Evolutionary conservation across 2,329 filamentous ascomycete genomes (phyloP).

Genomic region (Trichoderma endophyticum): DNA sequence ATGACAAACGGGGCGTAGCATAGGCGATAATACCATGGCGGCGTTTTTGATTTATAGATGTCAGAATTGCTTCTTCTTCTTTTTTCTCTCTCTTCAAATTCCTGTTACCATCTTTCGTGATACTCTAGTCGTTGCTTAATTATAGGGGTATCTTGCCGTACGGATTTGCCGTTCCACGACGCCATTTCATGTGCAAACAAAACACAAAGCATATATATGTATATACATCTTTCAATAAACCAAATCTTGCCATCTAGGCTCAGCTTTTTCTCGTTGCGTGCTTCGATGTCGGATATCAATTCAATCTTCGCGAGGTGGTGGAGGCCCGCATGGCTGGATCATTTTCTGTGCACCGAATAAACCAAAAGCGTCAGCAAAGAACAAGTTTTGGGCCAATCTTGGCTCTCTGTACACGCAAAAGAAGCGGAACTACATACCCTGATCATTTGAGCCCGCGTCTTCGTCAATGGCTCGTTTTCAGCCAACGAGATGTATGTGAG

Average conservation of each 20-base stretch:
- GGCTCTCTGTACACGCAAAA: too few species aligned
- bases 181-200: background rate
- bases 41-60: background rate
- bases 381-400: background rate
- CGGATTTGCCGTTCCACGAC: background rate
- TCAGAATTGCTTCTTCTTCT: background rate
- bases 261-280: background rate
- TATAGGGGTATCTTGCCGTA: slow-evolving; percentile 8
- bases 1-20: slow-evolving; percentile 18
- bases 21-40: background rate
- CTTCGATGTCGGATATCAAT: slow-evolving; percentile 31
- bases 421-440: slow-evolving; percentile 48
- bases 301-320: slow-evolving; percentile 54
- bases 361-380: slow-evolving; percentile 14
- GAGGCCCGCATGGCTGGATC: slow-evolving; percentile 59
- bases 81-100: background rate
- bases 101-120: background rate
- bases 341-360: slow-evolving; percentile 53
- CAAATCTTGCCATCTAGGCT: background rate
- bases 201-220: background rate
- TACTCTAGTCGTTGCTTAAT: background rate
- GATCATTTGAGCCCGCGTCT: slow-evolving; percentile 75
- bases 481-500: slow-evolving; percentile 87
- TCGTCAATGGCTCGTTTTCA: slow-evolving; percentile 78
- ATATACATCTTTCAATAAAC: background rate